Percentiles rank a stretch among this genome's conserved stretches.
Evolutionary conservation across 331 rosid species (phyloP).

Genomic region (Stylosanthes scabra): DNA sequence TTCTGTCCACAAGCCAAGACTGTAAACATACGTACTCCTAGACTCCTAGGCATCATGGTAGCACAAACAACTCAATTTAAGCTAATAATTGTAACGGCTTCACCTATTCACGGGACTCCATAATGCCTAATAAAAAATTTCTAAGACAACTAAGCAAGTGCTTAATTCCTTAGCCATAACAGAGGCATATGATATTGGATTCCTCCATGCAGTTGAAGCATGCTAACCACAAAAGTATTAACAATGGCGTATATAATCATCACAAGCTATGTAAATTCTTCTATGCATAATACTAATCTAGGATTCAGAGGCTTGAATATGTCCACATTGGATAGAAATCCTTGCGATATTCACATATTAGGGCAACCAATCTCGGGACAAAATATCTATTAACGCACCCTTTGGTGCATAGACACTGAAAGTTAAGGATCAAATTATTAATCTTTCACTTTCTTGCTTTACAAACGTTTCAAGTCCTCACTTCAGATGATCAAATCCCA

Average conservation of each 20-base stretch:
- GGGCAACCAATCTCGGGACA: not conserved
- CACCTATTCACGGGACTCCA: constrained; percentile 1
- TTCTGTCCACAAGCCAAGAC: too few relatives aligned
- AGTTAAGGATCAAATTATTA: too few relatives aligned
- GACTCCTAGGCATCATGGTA: not conserved
- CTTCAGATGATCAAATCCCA: not conserved
- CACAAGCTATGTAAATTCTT: not conserved
- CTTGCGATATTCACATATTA: constrained; percentile 2
- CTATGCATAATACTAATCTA: not conserved
- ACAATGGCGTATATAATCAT: not conserved
- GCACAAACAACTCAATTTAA: constrained; percentile 13
- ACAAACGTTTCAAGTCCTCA: too few relatives aligned
- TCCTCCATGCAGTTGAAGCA: not conserved
- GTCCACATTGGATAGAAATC: not conserved
- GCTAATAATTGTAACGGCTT: not conserved
- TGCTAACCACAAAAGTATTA: constrained; percentile 1
- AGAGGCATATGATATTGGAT: not conserved
- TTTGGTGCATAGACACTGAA: not conserved
- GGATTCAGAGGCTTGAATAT: not conserved
- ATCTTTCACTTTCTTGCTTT: too few relatives aligned
- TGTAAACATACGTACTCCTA: constrained; percentile 4
- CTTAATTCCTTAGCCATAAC: not conserved
- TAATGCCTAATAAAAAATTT: constrained; percentile 1
- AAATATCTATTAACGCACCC: not conserved
- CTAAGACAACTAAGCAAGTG: not conserved